Evolutionary conservation across 345 rosid species (phyloP), one percentile per base, ranked within the genome.

Genomic region (Eucalyptus cloeziana): DNA sequence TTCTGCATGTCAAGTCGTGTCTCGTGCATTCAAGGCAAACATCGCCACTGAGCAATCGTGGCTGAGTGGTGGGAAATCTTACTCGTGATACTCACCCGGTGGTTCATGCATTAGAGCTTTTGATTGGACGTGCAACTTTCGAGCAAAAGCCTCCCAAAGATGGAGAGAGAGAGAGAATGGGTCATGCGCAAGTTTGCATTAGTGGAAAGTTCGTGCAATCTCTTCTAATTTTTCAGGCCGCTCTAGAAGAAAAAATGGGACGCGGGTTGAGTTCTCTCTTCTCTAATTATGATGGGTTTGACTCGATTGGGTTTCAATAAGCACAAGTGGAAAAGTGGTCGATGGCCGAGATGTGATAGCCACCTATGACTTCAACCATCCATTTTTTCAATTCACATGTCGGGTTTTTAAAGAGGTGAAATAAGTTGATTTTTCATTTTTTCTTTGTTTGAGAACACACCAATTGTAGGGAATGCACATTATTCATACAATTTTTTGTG

Each of bases 361-460:
- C 21, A 17, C 7, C 13, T 15, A 17, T 33, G 13, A 10, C 31
- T 30, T 14, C 6, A 15, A 27, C 15, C 8, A 30, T 62, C 33
- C 15, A 12, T 62, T 27, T 14, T 62, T 12, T 4, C n/a, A 1
- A 52, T 62, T 62, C 69, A 13, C 1, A 3, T 16, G 40, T n/a
- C 9, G 69, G 7, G 8, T 4, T n/a, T 12, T n/a, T 16, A 14
- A 67, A 33, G 10, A n/a, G 9, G 3, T n/a, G 11, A 69, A 69
- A 5, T 16, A 3, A 17, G 21, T 16, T 1, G 2, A 0, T 1
- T 69, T 69, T 4, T 69, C 43, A 1, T 31, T 4, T 69, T 5
- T 2, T n/a, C 12, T 4, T 33, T 17, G 2, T 17, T 33, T 0
- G 2, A 33, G 7, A 69, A 69, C 25, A 0, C 40, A 1, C 4